phyloP scores from a whole-genome alignment of 176 grass and related monocot species.

The Rhynchospora pubera region DNA sequence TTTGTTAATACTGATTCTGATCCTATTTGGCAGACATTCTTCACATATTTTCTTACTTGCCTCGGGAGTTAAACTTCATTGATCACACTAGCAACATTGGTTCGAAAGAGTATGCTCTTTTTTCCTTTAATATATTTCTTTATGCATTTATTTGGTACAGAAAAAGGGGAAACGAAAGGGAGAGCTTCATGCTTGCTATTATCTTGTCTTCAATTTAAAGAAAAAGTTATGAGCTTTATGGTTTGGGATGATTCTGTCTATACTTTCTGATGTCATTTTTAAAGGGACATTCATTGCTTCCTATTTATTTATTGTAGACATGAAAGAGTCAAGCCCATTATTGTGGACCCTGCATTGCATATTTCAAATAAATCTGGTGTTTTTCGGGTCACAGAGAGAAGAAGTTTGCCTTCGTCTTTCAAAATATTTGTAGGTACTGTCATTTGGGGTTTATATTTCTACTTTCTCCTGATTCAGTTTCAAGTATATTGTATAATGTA shows the following conservation, averaged over 20 bases:
- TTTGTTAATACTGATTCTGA: neutral
- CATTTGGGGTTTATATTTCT: constrained; percentile 8
- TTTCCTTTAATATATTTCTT: neutral
- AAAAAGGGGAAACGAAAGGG: neutral
- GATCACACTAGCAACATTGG: constrained; percentile 72
- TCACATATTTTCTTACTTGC: constrained; percentile 55
- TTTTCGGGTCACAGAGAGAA: constrained; percentile 3
- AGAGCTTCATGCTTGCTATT: constrained; percentile 4
- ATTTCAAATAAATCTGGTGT: constrained; percentile 5
- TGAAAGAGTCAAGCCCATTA: constrained; percentile 6
- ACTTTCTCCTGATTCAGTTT: neutral
- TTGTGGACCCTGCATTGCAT: constrained; percentile 16
- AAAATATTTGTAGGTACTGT: constrained; percentile 23
- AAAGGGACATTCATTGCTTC: neutral
- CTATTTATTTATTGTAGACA: neutral
- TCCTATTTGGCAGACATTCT: constrained; percentile 51
- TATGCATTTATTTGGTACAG: neutral
- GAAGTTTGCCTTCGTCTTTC: constrained; percentile 11
- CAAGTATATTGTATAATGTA: neutral
- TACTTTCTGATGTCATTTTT: constrained; percentile 5
- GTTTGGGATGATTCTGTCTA: constrained; percentile 1
- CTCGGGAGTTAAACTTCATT: constrained; percentile 65
- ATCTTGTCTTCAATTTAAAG: neutral
- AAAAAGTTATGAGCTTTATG: neutral
- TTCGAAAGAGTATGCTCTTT: constrained; percentile 53